Conservation (phyloP, 2,329 filamentous ascomycete species). For the Fusarium drepaniforme region DNA sequence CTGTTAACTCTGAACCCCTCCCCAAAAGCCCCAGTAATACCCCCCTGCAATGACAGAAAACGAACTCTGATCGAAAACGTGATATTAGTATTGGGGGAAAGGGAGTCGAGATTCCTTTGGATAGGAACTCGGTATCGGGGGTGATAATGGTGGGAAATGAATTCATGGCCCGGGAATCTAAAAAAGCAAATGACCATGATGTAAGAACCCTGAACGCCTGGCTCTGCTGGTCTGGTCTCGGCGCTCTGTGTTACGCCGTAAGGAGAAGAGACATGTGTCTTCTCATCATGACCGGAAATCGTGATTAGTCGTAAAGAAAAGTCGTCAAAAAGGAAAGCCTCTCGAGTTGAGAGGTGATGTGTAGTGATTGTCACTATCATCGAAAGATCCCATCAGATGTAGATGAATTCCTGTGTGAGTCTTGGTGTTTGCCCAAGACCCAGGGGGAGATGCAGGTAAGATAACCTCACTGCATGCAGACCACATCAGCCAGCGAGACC, state of each 20-base stretch:
- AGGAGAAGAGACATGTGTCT: slow-evolving; percentile 1
- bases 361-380: slow-evolving; percentile 14
- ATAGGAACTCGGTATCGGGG: slow-evolving; percentile 20
- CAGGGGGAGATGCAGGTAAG: neutral
- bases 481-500: slow-evolving; percentile 60
- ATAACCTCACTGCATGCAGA: slow-evolving; percentile 58
- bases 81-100: slow-evolving; percentile 3
- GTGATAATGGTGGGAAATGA: neutral
- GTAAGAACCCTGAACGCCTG: slow-evolving; percentile 16
- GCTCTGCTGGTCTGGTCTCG: neutral
- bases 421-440: neutral
- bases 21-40: neutral
- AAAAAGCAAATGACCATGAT: slow-evolving; percentile 18
- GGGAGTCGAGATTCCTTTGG: neutral
- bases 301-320: neutral
- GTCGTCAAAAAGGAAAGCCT: slow-evolving; percentile 10
- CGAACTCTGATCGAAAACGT: neutral
- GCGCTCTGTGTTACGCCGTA: slow-evolving; percentile 1
- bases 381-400: neutral
- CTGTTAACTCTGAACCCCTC: neutral
- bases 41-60: neutral
- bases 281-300: neutral
- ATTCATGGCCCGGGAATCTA: slow-evolving; percentile 12
- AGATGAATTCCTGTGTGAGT: neutral
- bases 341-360: slow-evolving; percentile 14